Conservation (phyloP, 2,329 filamentous ascomycete genomes). For the Talaromyces sp. region DNA sequence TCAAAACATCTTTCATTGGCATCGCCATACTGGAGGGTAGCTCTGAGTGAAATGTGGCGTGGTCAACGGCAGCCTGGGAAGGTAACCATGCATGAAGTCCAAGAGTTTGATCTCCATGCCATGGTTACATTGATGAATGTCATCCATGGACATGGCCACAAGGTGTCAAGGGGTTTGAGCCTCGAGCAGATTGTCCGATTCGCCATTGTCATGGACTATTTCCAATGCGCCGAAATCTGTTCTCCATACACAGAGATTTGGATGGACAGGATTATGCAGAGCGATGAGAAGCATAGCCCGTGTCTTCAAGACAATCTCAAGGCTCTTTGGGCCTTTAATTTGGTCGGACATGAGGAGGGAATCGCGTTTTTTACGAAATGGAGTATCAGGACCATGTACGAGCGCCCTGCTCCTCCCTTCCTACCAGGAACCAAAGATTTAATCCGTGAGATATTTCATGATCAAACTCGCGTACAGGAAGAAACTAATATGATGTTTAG, state of each 20-base stretch:
- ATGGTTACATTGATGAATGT: background rate
- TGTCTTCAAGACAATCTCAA: background rate
- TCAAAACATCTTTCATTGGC: background rate
- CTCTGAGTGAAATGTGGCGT: background rate
- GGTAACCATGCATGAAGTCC: background rate
- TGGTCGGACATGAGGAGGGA: background rate
- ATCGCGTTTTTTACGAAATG: background rate
- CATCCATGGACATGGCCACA: background rate
- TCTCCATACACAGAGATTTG: background rate
- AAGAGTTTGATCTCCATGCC: background rate
- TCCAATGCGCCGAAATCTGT: background rate
- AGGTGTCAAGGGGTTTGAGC: background rate
- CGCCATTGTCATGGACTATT: background rate
- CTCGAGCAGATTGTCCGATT: background rate
- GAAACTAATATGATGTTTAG: background rate
- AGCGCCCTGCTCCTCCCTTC: background rate
- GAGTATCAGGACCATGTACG: background rate
- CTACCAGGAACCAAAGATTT: background rate
- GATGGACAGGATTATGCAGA: background rate
- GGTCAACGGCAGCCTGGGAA: background rate
- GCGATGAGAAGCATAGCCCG: background rate
- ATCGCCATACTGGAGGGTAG: background rate
- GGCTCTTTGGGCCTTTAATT: background rate
- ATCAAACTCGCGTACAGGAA: background rate
- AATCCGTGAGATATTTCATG: background rate